Base-by-base conservation (phyloP, 2,329 filamentous ascomycete genomes). In the Xylariaceae sp. region DNA sequence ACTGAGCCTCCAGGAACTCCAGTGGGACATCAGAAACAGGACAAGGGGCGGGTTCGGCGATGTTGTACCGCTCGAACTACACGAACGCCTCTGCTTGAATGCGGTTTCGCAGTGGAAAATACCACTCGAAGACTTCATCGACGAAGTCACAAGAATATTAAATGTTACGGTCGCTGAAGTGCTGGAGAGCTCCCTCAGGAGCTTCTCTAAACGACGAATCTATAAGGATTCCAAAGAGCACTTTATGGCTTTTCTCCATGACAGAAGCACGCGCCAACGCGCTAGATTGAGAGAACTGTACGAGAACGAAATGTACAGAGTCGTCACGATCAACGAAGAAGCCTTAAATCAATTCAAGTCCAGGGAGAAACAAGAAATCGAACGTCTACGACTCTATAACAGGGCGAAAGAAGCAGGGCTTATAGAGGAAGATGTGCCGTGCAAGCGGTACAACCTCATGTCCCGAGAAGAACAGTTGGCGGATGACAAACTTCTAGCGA, bases 61-160 rank as follows among this genome's bases (percentile, higher is more conserved):
- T 2, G 73, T 81, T 1, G 77, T 81, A 0, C 78, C 83, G 0
- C 75, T 80, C 0, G 77, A 80, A 26, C 81, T 85, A 0, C 80
- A 83, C 29, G 77, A 82, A 22, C 72, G 74, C 0, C 71, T 87
- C 5, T 81, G 79, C 39, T 70, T 74, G 9, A 69, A 78, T 13
- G 77, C 79, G 0, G 76, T 86, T 2, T 60, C 66, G 3, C 75
- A 78, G 1, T 88, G 85, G 85, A 63, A 73, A 1, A 60, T 62
- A 0, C 81, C 81, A 0, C 72, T 84, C 50, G 61, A 72, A 0
- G 69, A 61, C 0, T 79, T 80, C 36, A 51, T 58, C 15, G 12
- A 47, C 1, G 34, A 49, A 34, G 29, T 47, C 5, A 49, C 36
- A 3, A 10, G 61, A 0, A 71, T 79, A 12, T 64, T 86, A 0